These are phyloP conservation scores for Penicillium brasilianum DNA, from an alignment of 2,329 filamentous ascomycete genomes.

Conservation along the genomic window DNA sequence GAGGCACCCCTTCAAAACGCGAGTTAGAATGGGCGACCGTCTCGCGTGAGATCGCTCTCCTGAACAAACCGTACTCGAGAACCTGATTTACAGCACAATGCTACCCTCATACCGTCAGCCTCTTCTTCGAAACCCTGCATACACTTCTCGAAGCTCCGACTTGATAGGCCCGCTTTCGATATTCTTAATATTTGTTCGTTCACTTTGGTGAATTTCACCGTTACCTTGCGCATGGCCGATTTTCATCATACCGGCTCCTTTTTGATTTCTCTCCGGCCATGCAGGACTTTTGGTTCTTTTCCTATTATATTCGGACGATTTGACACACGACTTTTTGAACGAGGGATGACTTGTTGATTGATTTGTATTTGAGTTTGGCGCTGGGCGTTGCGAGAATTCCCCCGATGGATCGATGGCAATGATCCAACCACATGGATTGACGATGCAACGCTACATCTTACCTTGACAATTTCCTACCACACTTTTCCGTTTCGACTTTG, in stretches of 20 bases:
- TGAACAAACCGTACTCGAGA: slow-evolving; percentile 92
- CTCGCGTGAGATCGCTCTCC: slow-evolving; percentile 85
- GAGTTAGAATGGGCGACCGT: slow-evolving; percentile 93
- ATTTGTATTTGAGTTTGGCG: slow-evolving; percentile 27
- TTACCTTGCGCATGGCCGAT: slow-evolving; percentile 6
- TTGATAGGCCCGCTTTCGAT: slow-evolving; percentile 9
- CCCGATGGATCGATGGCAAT: slow-evolving; percentile 13
- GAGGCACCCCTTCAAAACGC: slow-evolving; percentile 63
- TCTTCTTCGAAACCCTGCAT: background rate
- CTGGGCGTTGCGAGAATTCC: slow-evolving; percentile 22
- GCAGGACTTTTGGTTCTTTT: background rate
- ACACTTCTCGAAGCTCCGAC: background rate
- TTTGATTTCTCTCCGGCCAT: background rate
- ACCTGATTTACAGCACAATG: slow-evolving; percentile 28
- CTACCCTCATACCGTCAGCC: background rate
- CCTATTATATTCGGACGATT: slow-evolving; percentile 26
- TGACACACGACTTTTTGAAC: slow-evolving; percentile 27
- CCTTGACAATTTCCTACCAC: slow-evolving; percentile 5
- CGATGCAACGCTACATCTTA: background rate
- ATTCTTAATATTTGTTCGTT: slow-evolving; percentile 5
- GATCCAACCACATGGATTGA: slow-evolving; percentile 9
- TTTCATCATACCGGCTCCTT: background rate
- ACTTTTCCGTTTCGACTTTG: background rate
- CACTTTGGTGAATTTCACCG: background rate
- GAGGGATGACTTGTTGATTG: slow-evolving; percentile 18